Evolutionary conservation across 768 basidiomycete genomes (phyloP).

Genomic region (Lentinula detonsa): DNA sequence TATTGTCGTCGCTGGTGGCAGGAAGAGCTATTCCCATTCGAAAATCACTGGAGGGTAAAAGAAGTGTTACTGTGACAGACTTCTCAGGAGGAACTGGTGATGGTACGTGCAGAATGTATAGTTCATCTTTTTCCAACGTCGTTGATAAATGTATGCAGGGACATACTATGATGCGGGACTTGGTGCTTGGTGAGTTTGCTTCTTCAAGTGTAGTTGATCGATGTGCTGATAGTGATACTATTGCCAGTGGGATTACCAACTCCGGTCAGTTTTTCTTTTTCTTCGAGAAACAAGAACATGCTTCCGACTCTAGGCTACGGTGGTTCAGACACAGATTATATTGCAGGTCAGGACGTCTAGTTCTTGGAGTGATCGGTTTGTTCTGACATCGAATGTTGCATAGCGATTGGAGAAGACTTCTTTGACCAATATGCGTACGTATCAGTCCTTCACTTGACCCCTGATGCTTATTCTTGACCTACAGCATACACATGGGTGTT

Average conservation of each 20-base stretch:
- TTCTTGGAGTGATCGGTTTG: neutral
- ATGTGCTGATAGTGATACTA: neutral
- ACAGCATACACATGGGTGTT: neutral
- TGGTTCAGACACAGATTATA: neutral
- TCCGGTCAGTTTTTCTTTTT: neutral
- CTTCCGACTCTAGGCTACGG: neutral
- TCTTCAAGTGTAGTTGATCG: neutral
- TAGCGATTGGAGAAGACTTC: conserved; percentile 1
- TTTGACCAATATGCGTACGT: conserved; percentile 5
- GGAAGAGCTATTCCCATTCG: neutral
- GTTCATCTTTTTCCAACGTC: neutral
- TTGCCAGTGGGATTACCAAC: neutral
- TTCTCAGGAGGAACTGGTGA: conserved; percentile 4
- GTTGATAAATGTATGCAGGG: neutral
- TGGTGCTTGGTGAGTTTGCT: neutral
- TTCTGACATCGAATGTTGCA: neutral
- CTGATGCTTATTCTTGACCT: neutral
- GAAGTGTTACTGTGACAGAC: neutral
- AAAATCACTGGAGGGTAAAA: neutral
- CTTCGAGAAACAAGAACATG: neutral
- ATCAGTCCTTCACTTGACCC: too few relatives aligned
- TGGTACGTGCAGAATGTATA: neutral
- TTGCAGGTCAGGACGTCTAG: neutral
- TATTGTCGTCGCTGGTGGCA: neutral
- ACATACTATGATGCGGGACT: neutral